Conservation (phyloP, 495 filamentous ascomycete genomes). For the Symbiotaphrina buchneri region DNA sequence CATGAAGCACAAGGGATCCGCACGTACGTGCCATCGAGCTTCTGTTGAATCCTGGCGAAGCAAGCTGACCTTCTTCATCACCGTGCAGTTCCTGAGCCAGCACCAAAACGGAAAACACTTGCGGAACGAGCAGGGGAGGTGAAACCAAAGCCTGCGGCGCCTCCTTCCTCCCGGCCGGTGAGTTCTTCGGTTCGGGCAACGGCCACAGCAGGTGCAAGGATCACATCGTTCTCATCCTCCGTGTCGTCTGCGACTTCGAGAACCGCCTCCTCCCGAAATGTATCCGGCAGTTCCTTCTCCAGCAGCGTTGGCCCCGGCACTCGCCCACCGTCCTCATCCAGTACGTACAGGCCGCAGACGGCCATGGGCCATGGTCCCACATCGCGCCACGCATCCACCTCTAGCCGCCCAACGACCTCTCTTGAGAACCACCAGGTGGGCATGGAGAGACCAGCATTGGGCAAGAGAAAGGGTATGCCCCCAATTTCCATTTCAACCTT, state of each 20-base stretch:
- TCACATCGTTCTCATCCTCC: conserved; percentile 10
- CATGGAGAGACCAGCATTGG: conserved; percentile 16
- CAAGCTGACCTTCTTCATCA: not conserved
- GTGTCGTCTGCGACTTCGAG: conserved; percentile 19
- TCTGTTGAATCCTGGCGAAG: not conserved
- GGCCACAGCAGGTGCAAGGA: conserved; percentile 15
- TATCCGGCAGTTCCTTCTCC: conserved; percentile 24
- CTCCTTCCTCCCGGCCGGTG: conserved; percentile 14
- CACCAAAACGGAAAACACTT: conserved; percentile 32
- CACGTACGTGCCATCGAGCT: conserved; percentile 7
- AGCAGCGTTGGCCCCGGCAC: conserved; percentile 29
- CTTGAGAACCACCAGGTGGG: conserved; percentile 30
- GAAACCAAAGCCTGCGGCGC: conserved; percentile 16
- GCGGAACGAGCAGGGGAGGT: conserved; percentile 25
- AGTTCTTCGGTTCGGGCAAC: conserved; percentile 14
- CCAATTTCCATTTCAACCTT: conserved; percentile 12
- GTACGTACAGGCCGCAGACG: conserved; percentile 21
- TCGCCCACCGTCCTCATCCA: conserved; percentile 22
- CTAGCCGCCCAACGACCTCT: conserved; percentile 39
- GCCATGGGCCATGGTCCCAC: conserved; percentile 19
- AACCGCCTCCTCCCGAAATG: conserved; percentile 23
- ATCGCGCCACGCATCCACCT: no score
- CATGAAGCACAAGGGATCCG: conserved; percentile 15
- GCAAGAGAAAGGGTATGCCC: conserved; percentile 51
- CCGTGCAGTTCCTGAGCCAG: conserved; percentile 18